Evolutionary conservation across 495 filamentous ascomycete species (phyloP), one percentile per base, ranked within the genome.

Genomic region (Aspergillus nanangensis): DNA sequence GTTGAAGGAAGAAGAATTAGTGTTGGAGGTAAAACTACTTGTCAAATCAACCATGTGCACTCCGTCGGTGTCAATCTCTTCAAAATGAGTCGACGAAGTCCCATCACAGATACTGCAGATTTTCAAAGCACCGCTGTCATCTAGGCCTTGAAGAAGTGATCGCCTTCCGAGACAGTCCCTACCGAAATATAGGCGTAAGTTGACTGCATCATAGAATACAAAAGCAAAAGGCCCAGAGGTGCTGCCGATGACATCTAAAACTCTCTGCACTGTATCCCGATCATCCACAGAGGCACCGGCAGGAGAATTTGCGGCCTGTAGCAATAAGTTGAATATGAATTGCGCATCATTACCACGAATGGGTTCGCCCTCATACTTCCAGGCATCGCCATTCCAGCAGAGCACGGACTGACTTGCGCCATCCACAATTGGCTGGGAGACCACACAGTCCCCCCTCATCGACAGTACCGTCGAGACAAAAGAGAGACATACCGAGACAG

Each of bases 351-450:
- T 96, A 29, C 78, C 82, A 19, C 56, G 50, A 19, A 90, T 67
- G 2, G 58, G 41, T 21, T 72, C 47, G 11, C 75, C 62, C 15
- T 69, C 71, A 42, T 95, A 75, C 41, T 76, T 83, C 93, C 93
- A 99, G 8, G 90, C 94, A 61, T 99, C 93, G n/a, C 93, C 93
- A 55, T 97, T 97, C 92, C 93, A 99, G 74, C 92, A 96, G 13
- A 99, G 74, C 10, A 88, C 71, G 8, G 87, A 92, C 15, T 76
- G 76, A n/a, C 74, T 78, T 2, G 51, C 46, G 4, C 52, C 14
- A 53, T 88, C 81, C 31, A 74, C 63, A 15, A 95, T 75, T 1
- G 93, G 93, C 55, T 99, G 93, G 11, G 64, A 58, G 14, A 83
- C 78, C 36, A 94, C 55, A 47, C 77, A 71, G 27, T 82, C 75